Percentiles rank a stretch among this genome's conserved stretches.
Conservation (phyloP, 2,329 filamentous ascomycete species). For the Penicillium sclerotiorum region DNA sequence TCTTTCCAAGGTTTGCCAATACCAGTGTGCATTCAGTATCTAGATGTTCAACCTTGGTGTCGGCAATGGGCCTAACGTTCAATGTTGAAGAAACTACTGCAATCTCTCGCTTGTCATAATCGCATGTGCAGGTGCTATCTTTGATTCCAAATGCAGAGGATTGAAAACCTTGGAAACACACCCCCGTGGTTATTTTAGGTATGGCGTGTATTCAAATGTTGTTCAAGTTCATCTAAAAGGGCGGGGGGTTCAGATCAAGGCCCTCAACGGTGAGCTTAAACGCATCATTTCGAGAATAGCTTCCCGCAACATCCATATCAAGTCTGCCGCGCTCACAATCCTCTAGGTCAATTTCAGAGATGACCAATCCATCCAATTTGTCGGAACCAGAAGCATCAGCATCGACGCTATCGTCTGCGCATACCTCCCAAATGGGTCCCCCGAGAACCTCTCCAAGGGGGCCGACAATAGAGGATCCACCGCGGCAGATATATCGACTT, state of each 20-base stretch:
- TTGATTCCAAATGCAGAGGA: not conserved
- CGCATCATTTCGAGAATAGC: slow-evolving; percentile 74
- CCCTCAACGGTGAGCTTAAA: slow-evolving; percentile 64
- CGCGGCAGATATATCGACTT: slow-evolving; percentile 56
- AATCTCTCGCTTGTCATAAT: not conserved
- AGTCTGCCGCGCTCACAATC: slow-evolving; percentile 81
- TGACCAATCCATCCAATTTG: slow-evolving; percentile 57
- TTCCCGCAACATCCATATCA: slow-evolving; percentile 82
- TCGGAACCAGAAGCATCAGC: not conserved
- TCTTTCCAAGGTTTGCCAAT: too few relatives aligned
- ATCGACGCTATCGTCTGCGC: slow-evolving; percentile 38
- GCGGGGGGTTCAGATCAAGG: slow-evolving; percentile 62
- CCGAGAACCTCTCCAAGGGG: slow-evolving; percentile 78
- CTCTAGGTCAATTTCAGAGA: slow-evolving; percentile 79
- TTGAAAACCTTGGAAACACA: too few relatives aligned
- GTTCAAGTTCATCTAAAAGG: slow-evolving; percentile 34
- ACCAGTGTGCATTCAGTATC: too few relatives aligned
- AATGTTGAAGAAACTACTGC: not conserved
- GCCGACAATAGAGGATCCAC: slow-evolving; percentile 80
- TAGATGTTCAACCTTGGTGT: not conserved
- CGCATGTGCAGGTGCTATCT: too few relatives aligned
- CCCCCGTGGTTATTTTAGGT: too few relatives aligned
- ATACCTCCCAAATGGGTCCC: slow-evolving; percentile 77
- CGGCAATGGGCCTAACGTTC: too few relatives aligned
- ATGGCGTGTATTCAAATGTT: not conserved